Evolutionary conservation across 176 grass and related monocot species (phyloP).

Genomic region (Musa troglodytarum): DNA sequence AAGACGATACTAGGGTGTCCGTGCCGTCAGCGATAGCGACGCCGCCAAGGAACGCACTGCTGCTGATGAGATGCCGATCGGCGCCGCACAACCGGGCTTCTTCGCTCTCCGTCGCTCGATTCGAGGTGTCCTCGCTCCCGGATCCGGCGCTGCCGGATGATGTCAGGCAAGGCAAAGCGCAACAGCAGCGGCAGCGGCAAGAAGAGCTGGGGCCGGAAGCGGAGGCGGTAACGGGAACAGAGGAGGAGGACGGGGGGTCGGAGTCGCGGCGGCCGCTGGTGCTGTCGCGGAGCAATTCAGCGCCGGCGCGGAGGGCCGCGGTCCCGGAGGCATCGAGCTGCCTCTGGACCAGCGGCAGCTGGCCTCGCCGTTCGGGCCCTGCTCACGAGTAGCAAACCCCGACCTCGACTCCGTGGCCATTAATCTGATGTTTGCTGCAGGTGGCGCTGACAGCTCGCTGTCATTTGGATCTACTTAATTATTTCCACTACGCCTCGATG

Average conservation of each 20-base stretch:
- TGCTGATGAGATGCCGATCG: constrained; percentile 50
- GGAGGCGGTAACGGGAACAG: no score
- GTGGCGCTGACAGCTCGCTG: no score
- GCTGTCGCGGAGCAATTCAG: constrained; percentile 79
- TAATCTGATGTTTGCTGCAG: no score
- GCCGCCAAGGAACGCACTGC: background rate
- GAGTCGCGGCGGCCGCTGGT: constrained; percentile 75
- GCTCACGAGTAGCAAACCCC: no score
- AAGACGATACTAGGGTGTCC: background rate
- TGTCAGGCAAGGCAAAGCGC: background rate
- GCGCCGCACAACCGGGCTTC: constrained; percentile 84
- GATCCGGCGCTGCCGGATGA: background rate
- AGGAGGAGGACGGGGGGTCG: constrained; percentile 34
- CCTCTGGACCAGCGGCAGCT: background rate
- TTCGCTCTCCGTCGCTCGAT: constrained; percentile 29
- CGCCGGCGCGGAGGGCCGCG: constrained; percentile 47
- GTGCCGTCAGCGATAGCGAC: background rate
- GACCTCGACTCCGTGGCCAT: no score
- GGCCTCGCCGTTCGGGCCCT: background rate
- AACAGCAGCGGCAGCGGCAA: background rate
- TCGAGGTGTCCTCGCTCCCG: constrained; percentile 18
- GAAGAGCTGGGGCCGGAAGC: no score
- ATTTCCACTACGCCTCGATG: no score
- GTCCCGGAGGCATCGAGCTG: constrained; percentile 4
- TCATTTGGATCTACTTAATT: no score